Conservation (phyloP, 2,329 filamentous ascomycete species). For the Fusarium pseudonygamai region DNA sequence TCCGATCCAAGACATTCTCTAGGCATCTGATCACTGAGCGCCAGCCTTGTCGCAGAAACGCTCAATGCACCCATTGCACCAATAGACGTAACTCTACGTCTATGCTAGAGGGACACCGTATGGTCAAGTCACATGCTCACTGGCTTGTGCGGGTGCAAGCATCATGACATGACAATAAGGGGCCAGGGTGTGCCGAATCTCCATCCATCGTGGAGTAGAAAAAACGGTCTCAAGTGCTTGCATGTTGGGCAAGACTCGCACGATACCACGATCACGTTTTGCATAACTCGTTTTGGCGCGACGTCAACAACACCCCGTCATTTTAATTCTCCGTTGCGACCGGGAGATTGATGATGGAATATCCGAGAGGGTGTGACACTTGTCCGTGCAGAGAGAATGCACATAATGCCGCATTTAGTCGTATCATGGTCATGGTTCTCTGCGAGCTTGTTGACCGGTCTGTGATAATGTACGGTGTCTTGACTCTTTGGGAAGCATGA, state of each 20-base stretch:
- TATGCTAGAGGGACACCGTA: constrained; percentile 14
- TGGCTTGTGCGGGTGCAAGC: constrained; percentile 40
- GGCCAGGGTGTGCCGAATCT: constrained; percentile 15
- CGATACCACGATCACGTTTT: constrained; percentile 29
- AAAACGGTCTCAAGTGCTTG: constrained; percentile 31
- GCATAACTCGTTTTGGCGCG: background rate
- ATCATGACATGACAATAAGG: constrained; percentile 16
- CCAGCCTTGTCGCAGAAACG: background rate
- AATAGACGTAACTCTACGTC: constrained; percentile 22
- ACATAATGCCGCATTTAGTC: background rate
- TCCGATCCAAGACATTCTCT: background rate
- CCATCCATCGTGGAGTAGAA: constrained; percentile 38
- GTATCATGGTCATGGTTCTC: constrained; percentile 15
- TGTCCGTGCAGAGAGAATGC: background rate
- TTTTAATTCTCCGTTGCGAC: background rate
- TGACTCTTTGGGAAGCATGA: constrained; percentile 21
- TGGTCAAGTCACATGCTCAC: constrained; percentile 37
- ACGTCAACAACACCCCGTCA: background rate
- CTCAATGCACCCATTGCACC: background rate
- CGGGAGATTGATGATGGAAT: constrained; percentile 1
- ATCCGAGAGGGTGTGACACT: constrained; percentile 16
- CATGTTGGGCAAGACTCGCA: constrained; percentile 24
- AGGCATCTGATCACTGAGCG: background rate
- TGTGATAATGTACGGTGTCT: background rate
- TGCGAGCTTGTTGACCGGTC: constrained; percentile 15